A percentile compares a stretch with the other conserved stretches of the same genome.
phyloP scores from a whole-genome alignment of 768 basidiomycete genomes.

The Xerocomus potaroensis region DNA sequence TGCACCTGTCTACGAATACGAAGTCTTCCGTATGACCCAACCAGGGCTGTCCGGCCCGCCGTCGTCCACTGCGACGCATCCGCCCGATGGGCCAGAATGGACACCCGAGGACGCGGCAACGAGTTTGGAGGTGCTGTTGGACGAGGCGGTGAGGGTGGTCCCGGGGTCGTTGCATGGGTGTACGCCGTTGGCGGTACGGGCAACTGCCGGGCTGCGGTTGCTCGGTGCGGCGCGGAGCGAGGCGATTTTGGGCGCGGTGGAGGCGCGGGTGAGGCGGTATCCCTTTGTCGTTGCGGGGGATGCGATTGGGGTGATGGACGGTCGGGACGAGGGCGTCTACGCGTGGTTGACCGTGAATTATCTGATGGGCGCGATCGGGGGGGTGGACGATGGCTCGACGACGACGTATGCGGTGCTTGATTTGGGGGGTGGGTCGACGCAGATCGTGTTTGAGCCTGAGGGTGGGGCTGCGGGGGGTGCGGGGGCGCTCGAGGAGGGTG shows the following conservation, averaged over 20 bases:
- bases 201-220: conserved; percentile 82
- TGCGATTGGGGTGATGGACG: conserved; percentile 89
- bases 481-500: conserved; percentile 62
- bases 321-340: conserved; percentile 94
- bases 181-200: conserved; percentile 88
- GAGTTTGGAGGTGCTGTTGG: conserved; percentile 73
- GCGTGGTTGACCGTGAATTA: conserved; percentile 99
- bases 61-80: too few species aligned
- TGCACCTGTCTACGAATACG: conserved; percentile 82
- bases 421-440: conserved; percentile 94
- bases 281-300: conserved; percentile 67
- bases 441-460: conserved; percentile 92
- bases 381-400: too few species aligned
- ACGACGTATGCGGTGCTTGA: conserved; percentile 89
- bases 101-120: conserved; percentile 68
- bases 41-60: conserved; percentile 69
- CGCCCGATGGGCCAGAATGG: conserved; percentile 16
- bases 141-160: conserved; percentile 75
- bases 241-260: conserved; percentile 75
- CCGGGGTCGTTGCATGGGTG: conserved; percentile 60
- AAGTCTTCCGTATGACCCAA: conserved; percentile 79
- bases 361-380: conserved; percentile 69
- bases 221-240: conserved; percentile 58
- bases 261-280: conserved; percentile 53
- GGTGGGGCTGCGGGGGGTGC: conserved; percentile 44